Evolutionary conservation across 441 rosid genomes (phyloP).

Genomic region (Flueggea neowawraea): DNA sequence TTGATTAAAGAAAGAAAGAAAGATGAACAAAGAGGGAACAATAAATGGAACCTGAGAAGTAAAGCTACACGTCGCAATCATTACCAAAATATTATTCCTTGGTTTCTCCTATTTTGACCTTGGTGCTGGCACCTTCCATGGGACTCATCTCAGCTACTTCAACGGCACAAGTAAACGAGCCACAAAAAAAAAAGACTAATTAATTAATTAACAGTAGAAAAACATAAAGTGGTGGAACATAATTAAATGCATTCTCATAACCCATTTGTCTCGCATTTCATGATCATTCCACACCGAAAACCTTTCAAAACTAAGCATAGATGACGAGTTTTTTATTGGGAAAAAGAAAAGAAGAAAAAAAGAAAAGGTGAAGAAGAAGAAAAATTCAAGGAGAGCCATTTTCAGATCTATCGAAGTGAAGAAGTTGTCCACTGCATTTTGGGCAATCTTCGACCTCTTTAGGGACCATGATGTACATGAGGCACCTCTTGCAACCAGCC

Average conservation of each 20-base stretch:
- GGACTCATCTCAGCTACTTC: slow-evolving; percentile 1
- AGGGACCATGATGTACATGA: slow-evolving; percentile 96
- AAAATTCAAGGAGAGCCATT: slow-evolving; percentile 32
- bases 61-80: slow-evolving; percentile 22
- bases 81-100: slow-evolving; percentile 8
- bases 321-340: slow-evolving; percentile 8
- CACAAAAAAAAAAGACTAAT: background rate
- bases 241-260: background rate
- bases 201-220: background rate
- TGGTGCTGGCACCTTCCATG: background rate
- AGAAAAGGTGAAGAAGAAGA: background rate
- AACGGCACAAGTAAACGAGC: slow-evolving; percentile 11
- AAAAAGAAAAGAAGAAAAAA: slow-evolving; percentile 11
- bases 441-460: slow-evolving; percentile 79
- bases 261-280: slow-evolving; percentile 28
- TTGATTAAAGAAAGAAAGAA: background rate
- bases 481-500: slow-evolving; percentile 92
- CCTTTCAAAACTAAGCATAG: slow-evolving; percentile 18
- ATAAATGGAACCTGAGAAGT: background rate
- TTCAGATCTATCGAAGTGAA: slow-evolving; percentile 73
- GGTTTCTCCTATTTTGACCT: slow-evolving; percentile 21
- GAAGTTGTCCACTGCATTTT: slow-evolving; percentile 74
- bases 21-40: background rate
- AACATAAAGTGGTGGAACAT: background rate
- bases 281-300: slow-evolving; percentile 24